Evolutionary conservation across 2,329 filamentous ascomycete species (phyloP), one percentile per base, ranked within the genome.

Genomic region (Diplocarpon rosae): DNA sequence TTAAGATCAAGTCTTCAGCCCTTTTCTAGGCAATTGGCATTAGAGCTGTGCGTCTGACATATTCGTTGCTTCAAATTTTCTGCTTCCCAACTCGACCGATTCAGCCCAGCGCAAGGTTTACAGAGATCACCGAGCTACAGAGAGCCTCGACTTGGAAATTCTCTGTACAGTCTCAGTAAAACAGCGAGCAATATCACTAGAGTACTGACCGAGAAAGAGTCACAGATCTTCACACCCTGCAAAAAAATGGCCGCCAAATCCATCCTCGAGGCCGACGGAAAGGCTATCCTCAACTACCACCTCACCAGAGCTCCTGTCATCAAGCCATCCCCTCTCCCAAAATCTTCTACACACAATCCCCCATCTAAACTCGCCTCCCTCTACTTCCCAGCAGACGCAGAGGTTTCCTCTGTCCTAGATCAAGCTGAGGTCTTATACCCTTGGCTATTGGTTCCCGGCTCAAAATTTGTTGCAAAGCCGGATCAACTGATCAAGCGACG

Each of bases 281-380:
- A 98, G 85, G 92, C 92, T 78, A 96, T 98, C 75, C 79, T 98
- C 79, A 96, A 95, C 85, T 98, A 96, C 79, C 92, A 96, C 77
- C 88, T 98, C 71, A 96, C 92, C 61, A 85, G 92, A 66, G 87
- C 92, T 59, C 83, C 88, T 56, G 84, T 94, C 68, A 95, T 98
- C 80, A 96, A 95, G 84, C 85, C 90, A 58, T 90, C 88, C 63
- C 88, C 92, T 70, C 87, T 96, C 46, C 86, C 89, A 59, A 66
- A 76, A 56, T 75, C 85, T 54, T 69, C 84, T 55, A 92, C 79
- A 67, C 92, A 98, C 81, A 96, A 96, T 74, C 73, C 92, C 58
- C 82, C 92, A 51, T 73, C 89, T 60, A 90, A 85, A 70, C 80
- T 96, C 61, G 90, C 90, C 47, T 88, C 86, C 55, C 78, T 98